Percentiles rank a stretch among this genome's conserved stretches.
These are phyloP conservation scores for Cercospora janseana DNA, from an alignment of 2,329 filamentous ascomycete genomes.

Conservation along the genomic window DNA sequence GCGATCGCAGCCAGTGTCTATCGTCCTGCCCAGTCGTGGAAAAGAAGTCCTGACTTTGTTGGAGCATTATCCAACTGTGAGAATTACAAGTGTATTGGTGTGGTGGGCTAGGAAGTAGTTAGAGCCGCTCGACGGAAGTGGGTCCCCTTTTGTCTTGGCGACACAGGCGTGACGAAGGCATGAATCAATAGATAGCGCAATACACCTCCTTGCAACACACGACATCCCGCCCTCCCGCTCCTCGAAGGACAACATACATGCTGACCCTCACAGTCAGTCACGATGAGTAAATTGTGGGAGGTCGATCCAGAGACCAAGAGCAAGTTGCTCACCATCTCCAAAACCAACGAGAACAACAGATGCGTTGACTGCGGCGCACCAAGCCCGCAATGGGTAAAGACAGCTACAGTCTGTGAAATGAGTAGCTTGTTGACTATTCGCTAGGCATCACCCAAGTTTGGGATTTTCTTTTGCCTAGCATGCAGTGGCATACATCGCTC, in stretches of 20 bases:
- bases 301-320: slow-evolving; percentile 95
- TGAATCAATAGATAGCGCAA: too few relatives aligned
- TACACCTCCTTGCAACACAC: slow-evolving; percentile 2
- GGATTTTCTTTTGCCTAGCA: slow-evolving; percentile 95
- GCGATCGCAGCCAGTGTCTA: too few relatives aligned
- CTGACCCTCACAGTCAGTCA: slow-evolving; percentile 22
- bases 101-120: too few relatives aligned
- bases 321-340: slow-evolving; percentile 92
- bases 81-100: too few relatives aligned
- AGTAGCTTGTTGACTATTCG: slow-evolving; percentile 9
- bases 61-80: too few relatives aligned
- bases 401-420: neutral
- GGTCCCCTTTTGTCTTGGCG: too few relatives aligned
- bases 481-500: slow-evolving; percentile 94
- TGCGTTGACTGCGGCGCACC: slow-evolving; percentile 96
- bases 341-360: slow-evolving; percentile 79
- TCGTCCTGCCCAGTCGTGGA: too few relatives aligned
- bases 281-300: slow-evolving; percentile 85
- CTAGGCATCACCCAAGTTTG: slow-evolving; percentile 84
- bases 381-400: slow-evolving; percentile 89
- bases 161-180: too few relatives aligned
- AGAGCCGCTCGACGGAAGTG: too few relatives aligned
- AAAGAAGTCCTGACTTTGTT: too few relatives aligned
- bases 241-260: slow-evolving; percentile 1
- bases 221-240: neutral